Evolutionary conservation across 495 filamentous ascomycete genomes (phyloP), one percentile per base, ranked within the genome.

Genomic region (Penicillium manginii): DNA sequence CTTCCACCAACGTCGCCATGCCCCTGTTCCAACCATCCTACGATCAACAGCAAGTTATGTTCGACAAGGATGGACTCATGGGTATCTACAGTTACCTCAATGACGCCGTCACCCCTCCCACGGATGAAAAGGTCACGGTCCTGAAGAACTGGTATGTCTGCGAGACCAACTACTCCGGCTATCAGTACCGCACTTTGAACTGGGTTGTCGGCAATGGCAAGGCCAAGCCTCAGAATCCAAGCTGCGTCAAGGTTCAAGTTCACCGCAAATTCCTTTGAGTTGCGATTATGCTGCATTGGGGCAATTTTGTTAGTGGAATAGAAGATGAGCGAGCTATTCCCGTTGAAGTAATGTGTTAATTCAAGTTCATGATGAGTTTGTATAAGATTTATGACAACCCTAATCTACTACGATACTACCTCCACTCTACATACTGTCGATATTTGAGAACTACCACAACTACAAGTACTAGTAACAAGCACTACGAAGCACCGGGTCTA

Each of bases 181-280:
- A 86, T 61, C 68, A 72, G 60, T 86, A 85, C 67, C 66, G 73
- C 31, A 76, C 77, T 0, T 54, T 86, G 18, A 76, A 71, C 29
- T 87, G 82, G 82, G 68, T 74, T 6, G 35, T 77, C 57, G 78
- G 78, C 7, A 49, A 63, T 21, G 68, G 60, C 9, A 48, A 33
- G 4, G 54, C 55, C 12, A 62, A 64, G 57, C 82, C 84, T 14
- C 73, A 81, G 70, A 87, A 86, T 64, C 83, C 83, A 3, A 83
- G 77, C 14, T 87, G 84, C 65, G 67, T 75, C 53, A 60, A 73
- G 22, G 83, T 85, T 1, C 63, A 70, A 29, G 77, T 85, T 54
- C 69, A 70, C 55, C 59, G 59, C 54, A 62, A 54, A 23, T 62
- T 62, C 19, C 12, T 62, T 6, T 55, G 17, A 43, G 17, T n/a